Conservation (phyloP, 495 filamentous ascomycete genomes). For the Talaromyces trachyspermus region DNA sequence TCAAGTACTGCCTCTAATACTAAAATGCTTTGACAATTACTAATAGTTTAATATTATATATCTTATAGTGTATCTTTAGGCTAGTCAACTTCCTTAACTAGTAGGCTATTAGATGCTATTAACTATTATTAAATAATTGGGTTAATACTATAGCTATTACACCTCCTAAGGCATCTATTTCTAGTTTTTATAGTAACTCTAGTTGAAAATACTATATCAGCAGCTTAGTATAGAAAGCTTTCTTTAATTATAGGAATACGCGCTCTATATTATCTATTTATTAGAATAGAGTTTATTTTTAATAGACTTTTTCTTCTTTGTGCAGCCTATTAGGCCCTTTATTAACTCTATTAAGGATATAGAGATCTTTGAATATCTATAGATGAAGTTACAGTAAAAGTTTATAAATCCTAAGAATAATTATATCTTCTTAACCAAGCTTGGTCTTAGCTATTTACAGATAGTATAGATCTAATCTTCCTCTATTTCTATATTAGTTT, state of each 20-base stretch:
- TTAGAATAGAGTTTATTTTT: neutral
- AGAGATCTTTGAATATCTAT: slow-evolving; percentile 14
- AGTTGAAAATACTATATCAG: too few relatives aligned
- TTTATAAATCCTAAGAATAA: slow-evolving; percentile 22
- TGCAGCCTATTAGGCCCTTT: too few relatives aligned
- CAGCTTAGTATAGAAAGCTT: too few relatives aligned
- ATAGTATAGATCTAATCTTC: slow-evolving; percentile 15
- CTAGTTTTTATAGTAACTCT: too few relatives aligned
- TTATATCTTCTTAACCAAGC: slow-evolving; percentile 13
- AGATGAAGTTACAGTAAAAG: slow-evolving; percentile 26
- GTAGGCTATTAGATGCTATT: slow-evolving; percentile 11
- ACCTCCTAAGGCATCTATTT: slow-evolving; percentile 15
- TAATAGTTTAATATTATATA: neutral
- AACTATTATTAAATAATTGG: slow-evolving; percentile 5
- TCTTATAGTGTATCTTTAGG: neutral
- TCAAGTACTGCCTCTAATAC: neutral
- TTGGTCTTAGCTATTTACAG: slow-evolving; percentile 11
- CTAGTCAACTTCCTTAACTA: neutral
- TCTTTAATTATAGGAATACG: too few relatives aligned
- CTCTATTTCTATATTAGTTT: slow-evolving; percentile 15
- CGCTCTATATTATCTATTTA: too few relatives aligned
- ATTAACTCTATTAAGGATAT: slow-evolving; percentile 7
- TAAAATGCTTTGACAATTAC: neutral
- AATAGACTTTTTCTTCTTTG: slow-evolving; percentile 9
- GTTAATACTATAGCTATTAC: slow-evolving; percentile 9